phyloP scores from a whole-genome alignment of 2,329 filamentous ascomycete genomes.

The Seiridium unicorne region DNA sequence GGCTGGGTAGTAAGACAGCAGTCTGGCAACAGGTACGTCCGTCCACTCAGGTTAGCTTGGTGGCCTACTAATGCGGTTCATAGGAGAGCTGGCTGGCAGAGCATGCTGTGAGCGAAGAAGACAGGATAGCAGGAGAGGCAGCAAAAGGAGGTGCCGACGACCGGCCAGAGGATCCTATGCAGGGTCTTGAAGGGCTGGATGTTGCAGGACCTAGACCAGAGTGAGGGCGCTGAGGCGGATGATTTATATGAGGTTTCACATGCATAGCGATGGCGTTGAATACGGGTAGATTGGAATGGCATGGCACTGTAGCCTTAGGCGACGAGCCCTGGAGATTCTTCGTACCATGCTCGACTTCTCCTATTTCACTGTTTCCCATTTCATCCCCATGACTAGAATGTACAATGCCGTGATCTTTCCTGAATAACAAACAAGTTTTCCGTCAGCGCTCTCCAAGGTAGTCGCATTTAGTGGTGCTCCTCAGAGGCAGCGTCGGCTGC shows the following conservation, averaged over 20 bases:
- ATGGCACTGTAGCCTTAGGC: background rate
- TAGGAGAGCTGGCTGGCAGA: constrained; percentile 94
- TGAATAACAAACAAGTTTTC: constrained; percentile 13
- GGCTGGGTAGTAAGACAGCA: constrained; percentile 87
- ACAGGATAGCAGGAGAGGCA: constrained; percentile 59
- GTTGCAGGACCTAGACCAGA: constrained; percentile 86
- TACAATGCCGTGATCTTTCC: constrained; percentile 24
- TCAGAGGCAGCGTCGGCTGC: constrained; percentile 32
- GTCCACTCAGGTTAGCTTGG: constrained; percentile 1
- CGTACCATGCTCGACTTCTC: constrained; percentile 22
- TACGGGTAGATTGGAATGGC: constrained; percentile 11
- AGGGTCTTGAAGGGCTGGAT: constrained; percentile 88
- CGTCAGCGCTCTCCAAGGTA: constrained; percentile 7
- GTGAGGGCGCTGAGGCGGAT: constrained; percentile 38
- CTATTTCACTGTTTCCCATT: constrained; percentile 18
- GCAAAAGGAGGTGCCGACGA: constrained; percentile 51
- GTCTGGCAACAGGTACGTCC: constrained; percentile 91
- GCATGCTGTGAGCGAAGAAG: constrained; percentile 81
- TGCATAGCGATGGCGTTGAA: constrained; percentile 31
- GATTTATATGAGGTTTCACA: constrained; percentile 14
- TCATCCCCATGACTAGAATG: constrained; percentile 22
- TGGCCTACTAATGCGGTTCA: constrained; percentile 19
- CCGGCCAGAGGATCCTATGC: constrained; percentile 81
- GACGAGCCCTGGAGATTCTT: constrained; percentile 18
- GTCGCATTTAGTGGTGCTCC: constrained; percentile 31